These are phyloP conservation scores for Moricandia arvensis DNA, from an alignment of 345 rosid species.

Conservation along the genomic window DNA sequence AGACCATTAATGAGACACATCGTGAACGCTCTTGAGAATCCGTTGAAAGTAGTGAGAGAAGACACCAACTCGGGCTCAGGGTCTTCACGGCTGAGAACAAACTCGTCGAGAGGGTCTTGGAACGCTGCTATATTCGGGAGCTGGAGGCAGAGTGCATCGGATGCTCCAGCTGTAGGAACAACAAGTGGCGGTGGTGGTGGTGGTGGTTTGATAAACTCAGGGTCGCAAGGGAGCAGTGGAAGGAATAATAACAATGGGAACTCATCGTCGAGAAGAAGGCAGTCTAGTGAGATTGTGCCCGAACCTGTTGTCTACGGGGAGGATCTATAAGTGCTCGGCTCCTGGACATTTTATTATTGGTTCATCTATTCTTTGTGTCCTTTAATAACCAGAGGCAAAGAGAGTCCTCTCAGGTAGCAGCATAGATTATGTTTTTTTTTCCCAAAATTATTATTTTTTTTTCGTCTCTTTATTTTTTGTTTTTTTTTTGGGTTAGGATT, in stretches of 20 bases:
- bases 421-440: not conserved
- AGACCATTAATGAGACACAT: constrained; percentile 94
- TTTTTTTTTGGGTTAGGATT: constrained; percentile 2
- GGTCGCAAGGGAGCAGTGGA: constrained; percentile 78
- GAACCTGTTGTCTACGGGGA: constrained; percentile 55
- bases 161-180: constrained; percentile 52
- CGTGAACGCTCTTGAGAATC: constrained; percentile 91
- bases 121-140: constrained; percentile 89
- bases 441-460: not conserved
- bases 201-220: constrained; percentile 68
- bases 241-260: constrained; percentile 52
- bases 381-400: constrained; percentile 37
- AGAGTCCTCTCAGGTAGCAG: constrained; percentile 31
- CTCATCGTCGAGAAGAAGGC: constrained; percentile 73
- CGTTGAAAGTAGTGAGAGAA: constrained; percentile 84
- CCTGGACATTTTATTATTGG: constrained; percentile 50
- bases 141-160: constrained; percentile 92
- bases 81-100: constrained; percentile 78
- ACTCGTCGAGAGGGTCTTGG: constrained; percentile 94
- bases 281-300: constrained; percentile 84
- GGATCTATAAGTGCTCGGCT: constrained; percentile 47
- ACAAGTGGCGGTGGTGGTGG: constrained; percentile 56
- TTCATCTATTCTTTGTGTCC: constrained; percentile 44
- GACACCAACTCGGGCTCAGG: constrained; percentile 50
- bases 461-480: not conserved